Evolutionary conservation across 2,329 filamentous ascomycete species (phyloP), one percentile per base, ranked within the genome.

Genomic region (Ophiocordyceps camponoti-floridani): DNA sequence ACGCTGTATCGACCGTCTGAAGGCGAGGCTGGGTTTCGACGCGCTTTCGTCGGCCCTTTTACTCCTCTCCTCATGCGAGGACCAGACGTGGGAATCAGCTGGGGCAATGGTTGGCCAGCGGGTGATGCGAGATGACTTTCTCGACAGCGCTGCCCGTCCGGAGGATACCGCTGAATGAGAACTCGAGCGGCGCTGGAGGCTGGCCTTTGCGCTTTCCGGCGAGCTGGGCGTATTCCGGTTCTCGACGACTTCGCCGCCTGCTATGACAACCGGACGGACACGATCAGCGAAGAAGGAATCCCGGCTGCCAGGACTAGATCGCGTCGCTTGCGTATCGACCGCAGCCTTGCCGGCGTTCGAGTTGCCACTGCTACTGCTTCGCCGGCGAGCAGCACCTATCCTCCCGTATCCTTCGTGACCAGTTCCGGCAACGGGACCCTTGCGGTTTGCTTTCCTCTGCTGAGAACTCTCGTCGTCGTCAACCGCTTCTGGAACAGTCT

Each of bases 341-440:
- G 66, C 64, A 12, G 28, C 8, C 35, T 38, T 38, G 26, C 64
- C 69, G n/a, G 65, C 66, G 3, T 60, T 57, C 23, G 65, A 52
- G 48, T 67, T 73, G 8, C 69, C 63, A 18, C 68, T 64, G 53
- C 75, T 79, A 47, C 72, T 75, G 53, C 78, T 85, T 45, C 81
- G 73, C 28, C 80, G 73, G 47, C 78, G 73, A 28, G 66, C 54
- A 5, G 70, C 65, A 3, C 78, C 77, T 46, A 84, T 67, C 46
- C 73, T 73, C 1, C 82, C 82, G 54, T 89, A 88, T 1, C 82
- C 82, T 63, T 96, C 89, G 54, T 96, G 87, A 0, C 89, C 89
- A 35, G 89, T 96, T n/a, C 89, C 89, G 38, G 89, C 89, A 14
- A 74, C 77, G 19, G 89, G 89, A 0, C 89, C 88, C 60, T 86